These are phyloP conservation scores for Yamadazyma songkhlaensis DNA, from an alignment of 1,139 yeast species.

Conservation along the genomic window DNA sequence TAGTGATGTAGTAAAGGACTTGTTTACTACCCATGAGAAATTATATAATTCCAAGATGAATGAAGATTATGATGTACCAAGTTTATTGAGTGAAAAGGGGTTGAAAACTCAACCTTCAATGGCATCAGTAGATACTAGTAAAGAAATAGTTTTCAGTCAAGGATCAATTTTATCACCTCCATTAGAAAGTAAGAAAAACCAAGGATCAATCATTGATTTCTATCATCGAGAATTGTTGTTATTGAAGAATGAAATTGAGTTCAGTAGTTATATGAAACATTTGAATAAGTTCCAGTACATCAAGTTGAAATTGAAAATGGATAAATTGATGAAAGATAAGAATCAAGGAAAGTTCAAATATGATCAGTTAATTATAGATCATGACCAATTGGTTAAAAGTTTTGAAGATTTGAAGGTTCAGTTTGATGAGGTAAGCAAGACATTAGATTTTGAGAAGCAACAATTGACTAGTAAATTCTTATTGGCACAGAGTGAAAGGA, in stretches of 20 bases:
- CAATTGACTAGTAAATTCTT: constrained; percentile 9
- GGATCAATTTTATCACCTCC: not conserved
- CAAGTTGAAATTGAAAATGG: constrained; percentile 28
- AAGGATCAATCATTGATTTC: constrained; percentile 35
- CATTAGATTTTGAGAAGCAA: constrained; percentile 11
- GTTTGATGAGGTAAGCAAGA: constrained; percentile 4
- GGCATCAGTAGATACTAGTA: constrained; percentile 12
- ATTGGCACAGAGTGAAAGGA: constrained; percentile 2
- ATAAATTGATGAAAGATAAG: constrained; percentile 19
- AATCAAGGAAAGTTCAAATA: constrained; percentile 10
- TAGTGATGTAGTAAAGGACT: constrained; percentile 23
- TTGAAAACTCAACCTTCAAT: constrained; percentile 12
- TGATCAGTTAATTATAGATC: constrained; percentile 7
- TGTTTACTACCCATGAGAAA: constrained; percentile 35
- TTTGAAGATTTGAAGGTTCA: constrained; percentile 19
- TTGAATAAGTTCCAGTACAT: constrained; percentile 48
- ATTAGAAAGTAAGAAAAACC: constrained; percentile 2
- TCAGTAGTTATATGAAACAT: constrained; percentile 53
- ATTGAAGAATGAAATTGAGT: constrained; percentile 61
- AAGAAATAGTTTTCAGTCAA: constrained; percentile 11
- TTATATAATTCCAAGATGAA: constrained; percentile 19
- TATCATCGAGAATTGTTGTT: constrained; percentile 60
- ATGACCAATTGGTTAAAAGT: constrained; percentile 15
- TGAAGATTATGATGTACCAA: constrained; percentile 10
- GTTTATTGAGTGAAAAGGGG: constrained; percentile 9